Evolutionary conservation across 2,329 filamentous ascomycete species (phyloP).

Genomic region (Talaromyces albobiverticillius): DNA sequence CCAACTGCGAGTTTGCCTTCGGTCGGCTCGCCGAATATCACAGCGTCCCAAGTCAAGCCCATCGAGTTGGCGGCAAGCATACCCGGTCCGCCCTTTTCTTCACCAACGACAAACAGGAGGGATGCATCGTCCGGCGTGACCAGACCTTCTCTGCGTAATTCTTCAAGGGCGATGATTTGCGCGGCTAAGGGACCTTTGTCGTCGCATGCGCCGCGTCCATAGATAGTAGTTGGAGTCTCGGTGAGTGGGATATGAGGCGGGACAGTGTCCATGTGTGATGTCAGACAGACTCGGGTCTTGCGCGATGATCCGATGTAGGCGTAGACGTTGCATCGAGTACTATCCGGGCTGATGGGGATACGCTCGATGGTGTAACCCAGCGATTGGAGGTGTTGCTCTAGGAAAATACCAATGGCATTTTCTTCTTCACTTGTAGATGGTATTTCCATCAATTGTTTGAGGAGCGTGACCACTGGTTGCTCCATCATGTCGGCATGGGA

Average conservation of each 20-base stretch:
- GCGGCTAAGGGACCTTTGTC: slow-evolving; percentile 64
- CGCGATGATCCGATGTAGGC: slow-evolving; percentile 32
- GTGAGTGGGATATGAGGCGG: slow-evolving; percentile 71
- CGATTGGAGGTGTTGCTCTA: slow-evolving; percentile 29
- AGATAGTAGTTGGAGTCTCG: slow-evolving; percentile 50
- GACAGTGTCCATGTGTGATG: slow-evolving; percentile 51
- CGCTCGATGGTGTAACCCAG: slow-evolving; percentile 37
- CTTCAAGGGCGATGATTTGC: slow-evolving; percentile 66
- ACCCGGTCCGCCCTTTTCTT: slow-evolving; percentile 55
- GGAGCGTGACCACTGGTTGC: slow-evolving; percentile 24
- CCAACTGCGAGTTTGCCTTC: slow-evolving; percentile 53
- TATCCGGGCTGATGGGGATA: slow-evolving; percentile 31
- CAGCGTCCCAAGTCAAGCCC: slow-evolving; percentile 42
- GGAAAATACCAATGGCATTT: slow-evolving; percentile 33
- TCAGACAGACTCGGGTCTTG: slow-evolving; percentile 31
- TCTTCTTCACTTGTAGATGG: slow-evolving; percentile 38
- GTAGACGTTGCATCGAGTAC: slow-evolving; percentile 38
- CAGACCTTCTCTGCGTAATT: slow-evolving; percentile 46
- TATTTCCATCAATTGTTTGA: slow-evolving; percentile 35
- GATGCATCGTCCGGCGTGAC: slow-evolving; percentile 53
- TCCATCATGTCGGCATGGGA: slow-evolving; percentile 2
- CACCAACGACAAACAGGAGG: slow-evolving; percentile 61
- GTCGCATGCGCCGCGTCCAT: slow-evolving; percentile 66
- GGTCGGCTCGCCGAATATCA: slow-evolving; percentile 56
- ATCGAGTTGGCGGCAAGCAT: slow-evolving; percentile 52